Evolutionary conservation across 345 rosid genomes (phyloP), one percentile per base, ranked within the genome.

Genomic region (Lepidium aucheri): DNA sequence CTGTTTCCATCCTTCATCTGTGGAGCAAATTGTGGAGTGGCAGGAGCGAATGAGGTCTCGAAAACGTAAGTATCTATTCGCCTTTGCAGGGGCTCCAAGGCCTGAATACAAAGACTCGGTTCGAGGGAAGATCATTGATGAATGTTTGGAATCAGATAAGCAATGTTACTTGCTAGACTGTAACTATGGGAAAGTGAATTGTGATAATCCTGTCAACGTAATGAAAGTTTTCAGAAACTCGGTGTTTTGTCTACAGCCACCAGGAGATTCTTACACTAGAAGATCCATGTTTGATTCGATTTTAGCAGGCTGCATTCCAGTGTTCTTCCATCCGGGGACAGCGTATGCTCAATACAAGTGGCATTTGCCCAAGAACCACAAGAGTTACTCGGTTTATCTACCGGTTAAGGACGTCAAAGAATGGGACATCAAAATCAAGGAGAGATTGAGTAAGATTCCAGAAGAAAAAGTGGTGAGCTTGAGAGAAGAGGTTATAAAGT

Each of bases 181-280:
- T 57, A 77, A 80, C 64, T 75, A 81, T 34, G 84, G 78, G 42
- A 76, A 77, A 0, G 73, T 70, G 5, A 80, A 81, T 9, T 86
- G 91, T 41, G 78, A 80, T 32, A 76, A 86, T 18, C 86, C 88
- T 2, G 83, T 76, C n/a, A 83, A 80, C 32, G 86, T 86, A 8
- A 82, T 86, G 85, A 74, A 67, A 20, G 81, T 81, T 0, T 78
- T 83, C 38, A 77, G 69, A 56, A 82, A 70, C 68, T 86, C 91
- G 0, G 82, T 83, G 61, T 86, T 83, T 50, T 86, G 91, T 77
- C 75, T 86, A 54, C 88, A 86, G 75, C 91, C 91, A 2, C 70
- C 74, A 2, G 91, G 91, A 2, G 91, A 85, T 73, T 85, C 91
- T 33, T 85, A 85, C 76, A 83, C 91, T 0, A 74, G 91, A 41